phyloP scores from a whole-genome alignment of 2,329 filamentous ascomycete genomes.

The Boeremia exigua region DNA sequence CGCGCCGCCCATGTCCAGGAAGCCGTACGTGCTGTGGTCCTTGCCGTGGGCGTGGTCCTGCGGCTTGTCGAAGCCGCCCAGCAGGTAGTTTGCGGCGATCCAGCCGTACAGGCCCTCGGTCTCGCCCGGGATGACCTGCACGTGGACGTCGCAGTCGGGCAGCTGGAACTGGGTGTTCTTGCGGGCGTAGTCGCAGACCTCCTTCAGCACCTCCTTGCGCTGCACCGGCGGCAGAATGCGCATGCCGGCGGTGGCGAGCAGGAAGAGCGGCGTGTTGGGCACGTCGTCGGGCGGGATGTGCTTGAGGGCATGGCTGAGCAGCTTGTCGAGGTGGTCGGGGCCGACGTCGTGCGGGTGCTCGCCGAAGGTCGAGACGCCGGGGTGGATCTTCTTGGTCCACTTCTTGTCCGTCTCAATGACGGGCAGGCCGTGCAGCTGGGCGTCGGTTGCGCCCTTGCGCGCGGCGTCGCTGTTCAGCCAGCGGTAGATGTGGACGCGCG shows the following conservation, averaged over 20 bases:
- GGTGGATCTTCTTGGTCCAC: conserved; percentile 93
- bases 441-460: conserved; percentile 63
- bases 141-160: conserved; percentile 86
- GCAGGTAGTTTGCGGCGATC: conserved; percentile 94
- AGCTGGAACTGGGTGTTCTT: conserved; percentile 80
- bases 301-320: conserved; percentile 81
- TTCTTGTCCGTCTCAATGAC: conserved; percentile 81
- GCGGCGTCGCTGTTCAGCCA: conserved; percentile 82
- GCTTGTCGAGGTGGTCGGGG: conserved; percentile 76
- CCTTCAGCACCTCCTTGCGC: conserved; percentile 73
- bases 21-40: conserved; percentile 92
- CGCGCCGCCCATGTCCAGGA: conserved; percentile 97
- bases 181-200: conserved; percentile 83
- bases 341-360: conserved; percentile 78
- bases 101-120: conserved; percentile 97
- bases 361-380: conserved; percentile 87
- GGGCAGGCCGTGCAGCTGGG: conserved; percentile 73
- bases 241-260: conserved; percentile 96
- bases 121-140: conserved; percentile 94
- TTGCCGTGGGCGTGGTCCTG: conserved; percentile 80
- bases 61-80: conserved; percentile 86
- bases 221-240: conserved; percentile 78
- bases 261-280: conserved; percentile 85
- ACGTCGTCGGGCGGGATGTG: conserved; percentile 79
- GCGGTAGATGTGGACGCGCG: conserved; percentile 90